Base-by-base conservation (phyloP, 1,284 basidiomycete genomes). In the Ustilago loliicola region DNA sequence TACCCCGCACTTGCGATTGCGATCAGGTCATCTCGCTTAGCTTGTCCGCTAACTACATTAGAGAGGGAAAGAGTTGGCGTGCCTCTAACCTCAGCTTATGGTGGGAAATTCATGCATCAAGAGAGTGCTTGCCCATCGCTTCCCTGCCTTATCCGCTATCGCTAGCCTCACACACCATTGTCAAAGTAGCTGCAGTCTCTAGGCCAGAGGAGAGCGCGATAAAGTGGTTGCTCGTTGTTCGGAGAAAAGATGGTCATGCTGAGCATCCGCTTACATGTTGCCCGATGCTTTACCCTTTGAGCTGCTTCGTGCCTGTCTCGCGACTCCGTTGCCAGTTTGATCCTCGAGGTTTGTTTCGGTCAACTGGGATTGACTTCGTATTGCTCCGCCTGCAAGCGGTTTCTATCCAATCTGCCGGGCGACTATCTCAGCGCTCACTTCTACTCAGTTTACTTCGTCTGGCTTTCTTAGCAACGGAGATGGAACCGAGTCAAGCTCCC, bases 1-100 rank as follows among this genome's bases (percentile, higher is more conserved):
- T 36, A 54, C 52, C 52, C 52, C 52, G 52, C 32, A 54, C 52
- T 54, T 36, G 48, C 48, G 2, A 17, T 30, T 13, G 30, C 50
- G 17, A 32, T 54, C 32, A 36, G 11, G 29, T 10, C 32, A 21
- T 21, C 52, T 54, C 52, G 52, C 52, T 54, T 54, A 54, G 34
- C 48, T 50, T 50, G 25, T 10, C 3, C 23, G 25, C 15, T 29
- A 11, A 54, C n/a, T n/a, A n/a, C n/a, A n/a, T n/a, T n/a, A n/a
- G n/a, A 34, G 17, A 54, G 52, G 11, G 30, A 54, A 21, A 19
- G 29, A 23, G 34, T 21, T 54, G 29, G 52, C 30, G 25, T 32
- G 50, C 27, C 30, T 52, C 50, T 15, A 8, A 30, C 15, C 13
- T 32, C 11, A 21, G 52, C n/a, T 34, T 29, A 29, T 36, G 34